Conservation (phyloP, 805 yeast species). For the Pichia nanzhaoensis region DNA sequence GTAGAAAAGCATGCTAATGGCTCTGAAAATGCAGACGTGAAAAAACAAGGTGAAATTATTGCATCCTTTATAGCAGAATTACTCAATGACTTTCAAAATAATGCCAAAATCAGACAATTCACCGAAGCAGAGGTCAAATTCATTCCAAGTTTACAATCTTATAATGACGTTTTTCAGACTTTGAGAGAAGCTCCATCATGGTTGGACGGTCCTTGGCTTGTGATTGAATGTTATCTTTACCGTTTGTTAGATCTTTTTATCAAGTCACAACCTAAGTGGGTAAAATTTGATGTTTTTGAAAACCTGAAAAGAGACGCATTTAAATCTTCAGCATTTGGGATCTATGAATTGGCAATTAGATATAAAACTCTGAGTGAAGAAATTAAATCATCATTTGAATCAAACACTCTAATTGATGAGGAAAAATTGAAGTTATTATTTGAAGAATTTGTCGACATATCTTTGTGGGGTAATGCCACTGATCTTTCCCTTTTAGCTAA, state of each 20-base stretch:
- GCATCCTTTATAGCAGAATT: constrained; percentile 36
- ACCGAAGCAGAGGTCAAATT: constrained; percentile 19
- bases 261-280: constrained; percentile 37
- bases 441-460: constrained; percentile 77
- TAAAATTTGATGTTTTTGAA: constrained; percentile 66
- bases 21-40: constrained; percentile 15
- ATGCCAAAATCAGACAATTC: constrained; percentile 37
- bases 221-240: constrained; percentile 78
- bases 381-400: background rate
- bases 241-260: constrained; percentile 49
- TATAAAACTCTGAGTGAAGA: constrained; percentile 36
- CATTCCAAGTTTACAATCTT: constrained; percentile 45
- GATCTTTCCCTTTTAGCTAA: constrained; percentile 86
- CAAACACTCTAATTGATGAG: constrained; percentile 21
- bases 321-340: constrained; percentile 66
- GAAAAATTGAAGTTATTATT: constrained; percentile 53
- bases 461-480: constrained; percentile 98
- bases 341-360: constrained; percentile 70
- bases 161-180: constrained; percentile 47
- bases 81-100: constrained; percentile 37
- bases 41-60: constrained; percentile 44
- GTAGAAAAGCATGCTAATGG: constrained; percentile 22
- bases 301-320: constrained; percentile 68
- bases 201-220: constrained; percentile 88
- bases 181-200: constrained; percentile 44